Percentiles rank a stretch among this genome's conserved stretches.
phyloP scores from a whole-genome alignment of 2,329 filamentous ascomycete genomes.

The Tolypocladium tundrense region DNA sequence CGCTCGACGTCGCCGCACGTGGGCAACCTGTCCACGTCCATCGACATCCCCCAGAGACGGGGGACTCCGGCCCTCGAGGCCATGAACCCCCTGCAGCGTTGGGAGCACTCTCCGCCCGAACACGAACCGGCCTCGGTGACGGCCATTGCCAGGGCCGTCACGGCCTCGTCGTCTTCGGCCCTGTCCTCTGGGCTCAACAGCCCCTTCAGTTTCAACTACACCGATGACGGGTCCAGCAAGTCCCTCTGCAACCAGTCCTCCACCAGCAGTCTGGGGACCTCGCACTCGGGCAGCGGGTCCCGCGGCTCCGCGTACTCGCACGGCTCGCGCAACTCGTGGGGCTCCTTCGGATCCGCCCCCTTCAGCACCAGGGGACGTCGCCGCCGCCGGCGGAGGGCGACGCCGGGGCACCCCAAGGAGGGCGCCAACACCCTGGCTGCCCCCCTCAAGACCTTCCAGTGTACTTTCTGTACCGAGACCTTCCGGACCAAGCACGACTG shows the following conservation, averaged over 20 bases:
- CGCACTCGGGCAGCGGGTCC: conserved; percentile 48
- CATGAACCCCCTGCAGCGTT: conserved; percentile 49
- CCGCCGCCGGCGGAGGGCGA: conserved; percentile 36
- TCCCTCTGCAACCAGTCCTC: conserved; percentile 52
- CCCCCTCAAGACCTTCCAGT: conserved; percentile 50
- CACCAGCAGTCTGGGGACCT: conserved; percentile 49
- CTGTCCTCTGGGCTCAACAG: conserved; percentile 46
- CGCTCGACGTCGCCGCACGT: conserved; percentile 61
- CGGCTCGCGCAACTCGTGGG: conserved; percentile 45
- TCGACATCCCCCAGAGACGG: conserved; percentile 61
- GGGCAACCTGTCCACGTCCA: conserved; percentile 47
- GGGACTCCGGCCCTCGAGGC: conserved; percentile 42
- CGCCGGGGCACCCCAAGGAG: conserved; percentile 25
- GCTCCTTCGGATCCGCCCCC: conserved; percentile 36
- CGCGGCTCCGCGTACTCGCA: conserved; percentile 50
- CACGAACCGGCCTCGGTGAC: conserved; percentile 50
- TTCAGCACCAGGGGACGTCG: conserved; percentile 33
- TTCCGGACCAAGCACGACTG: conserved; percentile 61
- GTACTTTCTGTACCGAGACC: conserved; percentile 59
- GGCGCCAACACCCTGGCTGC: conserved; percentile 21
- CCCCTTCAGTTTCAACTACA: conserved; percentile 45
- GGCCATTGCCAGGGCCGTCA: conserved; percentile 47
- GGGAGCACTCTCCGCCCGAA: conserved; percentile 49
- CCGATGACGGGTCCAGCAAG: conserved; percentile 49
- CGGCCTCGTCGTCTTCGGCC: conserved; percentile 39